Evolutionary conservation across 2,329 filamentous ascomycete species (phyloP), one percentile per base, ranked within the genome.

Genomic region (Hymenoscyphus repandus): DNA sequence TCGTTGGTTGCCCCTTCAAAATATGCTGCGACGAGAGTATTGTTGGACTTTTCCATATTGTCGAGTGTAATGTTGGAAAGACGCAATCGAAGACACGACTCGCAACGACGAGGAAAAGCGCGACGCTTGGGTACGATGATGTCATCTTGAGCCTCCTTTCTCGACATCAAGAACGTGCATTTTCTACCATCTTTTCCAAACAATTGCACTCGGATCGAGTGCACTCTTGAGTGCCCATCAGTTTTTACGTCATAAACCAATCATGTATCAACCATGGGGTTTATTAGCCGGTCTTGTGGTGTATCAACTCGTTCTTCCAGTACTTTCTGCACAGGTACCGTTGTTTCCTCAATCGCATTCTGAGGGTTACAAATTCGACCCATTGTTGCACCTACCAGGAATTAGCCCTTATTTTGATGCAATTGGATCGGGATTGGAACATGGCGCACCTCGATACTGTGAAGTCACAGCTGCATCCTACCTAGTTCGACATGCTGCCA

Each of bases 391-490:
- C 48, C 69, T 80, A 9, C 72, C 72, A 0, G 78, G 78, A n/a
- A 76, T 79, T 5, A 69, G 76, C 1, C 78, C 78, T 0, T 82
- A 82, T 58, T 82, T 79, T 48, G 77, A 80, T 57, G 72, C 77
- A 0, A 51, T 63, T 33, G 62, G 62, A 1, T 58, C 57, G 13
- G 62, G 62, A 9, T 50, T 65, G 2, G 50, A 58, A 33, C 70
- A 77, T 52, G 72, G 77, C 49, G 62, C 73, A 4, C 77, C 77
- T 0, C 71, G 73, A 50, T 72, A 76, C 9, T 82, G 78, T 63
- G 72, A 70, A 0, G 67, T 75, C 1, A 72, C 70, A 0, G 71
- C 73, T 27, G 77, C 77, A 0, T 75, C 77, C 2, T 82, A 81
- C 62, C 68, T 82, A 0, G 71, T 75, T 13, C 77, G 79, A n/a